phyloP scores from a whole-genome alignment of 305 asterid genomes.

The Rubia peregrina region DNA sequence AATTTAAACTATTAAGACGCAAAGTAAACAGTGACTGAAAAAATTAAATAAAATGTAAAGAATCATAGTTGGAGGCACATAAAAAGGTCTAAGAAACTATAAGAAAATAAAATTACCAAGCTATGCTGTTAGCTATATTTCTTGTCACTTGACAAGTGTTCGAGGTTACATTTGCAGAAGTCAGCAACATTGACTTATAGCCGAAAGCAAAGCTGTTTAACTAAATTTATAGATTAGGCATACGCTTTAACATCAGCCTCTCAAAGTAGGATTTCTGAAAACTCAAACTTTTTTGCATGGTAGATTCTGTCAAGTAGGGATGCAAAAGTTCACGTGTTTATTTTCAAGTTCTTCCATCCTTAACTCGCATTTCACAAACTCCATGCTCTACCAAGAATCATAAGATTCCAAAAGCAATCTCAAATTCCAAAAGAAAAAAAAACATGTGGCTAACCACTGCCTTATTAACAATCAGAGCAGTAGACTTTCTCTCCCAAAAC shows the following conservation, averaged over 20 bases:
- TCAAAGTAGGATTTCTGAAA: not conserved
- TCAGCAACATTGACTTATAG: not conserved
- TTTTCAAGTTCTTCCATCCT: not conserved
- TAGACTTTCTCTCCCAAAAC: slow-evolving; percentile 2
- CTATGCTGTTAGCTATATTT: not conserved
- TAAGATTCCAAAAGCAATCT: not conserved
- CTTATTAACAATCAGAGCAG: not conserved
- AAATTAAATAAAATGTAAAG: slow-evolving; percentile 5
- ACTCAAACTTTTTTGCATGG: not conserved
- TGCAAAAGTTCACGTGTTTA: not conserved
- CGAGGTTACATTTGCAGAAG: not conserved
- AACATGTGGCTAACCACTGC: not conserved
- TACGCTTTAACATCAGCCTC: not conserved
- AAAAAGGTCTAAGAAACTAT: not conserved
- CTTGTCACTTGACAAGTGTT: not conserved
- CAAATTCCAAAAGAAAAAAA: not conserved
- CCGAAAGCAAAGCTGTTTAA: not conserved
- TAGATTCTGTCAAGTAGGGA: not conserved
- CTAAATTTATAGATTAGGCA: too few relatives aligned
- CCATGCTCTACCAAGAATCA: not conserved
- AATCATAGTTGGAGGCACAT: not conserved
- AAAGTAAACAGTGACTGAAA: not conserved
- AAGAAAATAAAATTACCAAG: not conserved
- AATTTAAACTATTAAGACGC: not conserved
- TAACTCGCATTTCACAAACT: not conserved